These are phyloP conservation scores for Pseudocercospora ulei DNA, from an alignment of 2,329 filamentous ascomycete genomes.

Conservation along the genomic window DNA sequence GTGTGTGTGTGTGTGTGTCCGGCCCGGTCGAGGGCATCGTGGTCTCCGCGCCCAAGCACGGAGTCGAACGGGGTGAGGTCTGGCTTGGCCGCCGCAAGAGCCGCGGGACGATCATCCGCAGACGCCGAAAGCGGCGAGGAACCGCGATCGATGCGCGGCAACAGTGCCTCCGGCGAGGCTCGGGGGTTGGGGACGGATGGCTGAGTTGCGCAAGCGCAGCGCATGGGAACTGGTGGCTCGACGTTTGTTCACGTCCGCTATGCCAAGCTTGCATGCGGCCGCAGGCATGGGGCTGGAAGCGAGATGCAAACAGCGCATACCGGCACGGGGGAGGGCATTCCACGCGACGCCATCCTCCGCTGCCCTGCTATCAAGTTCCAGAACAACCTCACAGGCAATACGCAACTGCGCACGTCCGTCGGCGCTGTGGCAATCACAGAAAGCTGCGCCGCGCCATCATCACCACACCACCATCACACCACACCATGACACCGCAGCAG, in stretches of 20 bases:
- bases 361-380: conserved; percentile 12
- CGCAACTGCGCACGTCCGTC: conserved; percentile 2
- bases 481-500: no score
- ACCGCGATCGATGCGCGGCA: conserved; percentile 1
- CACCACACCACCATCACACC: background rate
- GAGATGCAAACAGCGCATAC: conserved; percentile 19
- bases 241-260: conserved; percentile 10
- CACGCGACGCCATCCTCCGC: conserved; percentile 21
- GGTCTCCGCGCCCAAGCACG: background rate
- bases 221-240: conserved; percentile 19
- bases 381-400: conserved; percentile 9
- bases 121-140: conserved; percentile 4
- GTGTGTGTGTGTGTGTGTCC: no score
- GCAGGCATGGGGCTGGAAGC: conserved; percentile 18
- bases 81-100: conserved; percentile 16
- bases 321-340: conserved; percentile 23
- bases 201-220: conserved; percentile 10
- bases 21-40: background rate
- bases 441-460: conserved; percentile 8
- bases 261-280: conserved; percentile 8
- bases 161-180: background rate
- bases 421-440: conserved; percentile 13
- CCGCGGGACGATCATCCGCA: conserved; percentile 19
- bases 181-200: conserved; percentile 9
- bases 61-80: conserved; percentile 8